Evolutionary conservation across 768 basidiomycete genomes (phyloP).

Genomic region (Suillus clintonianus): DNA sequence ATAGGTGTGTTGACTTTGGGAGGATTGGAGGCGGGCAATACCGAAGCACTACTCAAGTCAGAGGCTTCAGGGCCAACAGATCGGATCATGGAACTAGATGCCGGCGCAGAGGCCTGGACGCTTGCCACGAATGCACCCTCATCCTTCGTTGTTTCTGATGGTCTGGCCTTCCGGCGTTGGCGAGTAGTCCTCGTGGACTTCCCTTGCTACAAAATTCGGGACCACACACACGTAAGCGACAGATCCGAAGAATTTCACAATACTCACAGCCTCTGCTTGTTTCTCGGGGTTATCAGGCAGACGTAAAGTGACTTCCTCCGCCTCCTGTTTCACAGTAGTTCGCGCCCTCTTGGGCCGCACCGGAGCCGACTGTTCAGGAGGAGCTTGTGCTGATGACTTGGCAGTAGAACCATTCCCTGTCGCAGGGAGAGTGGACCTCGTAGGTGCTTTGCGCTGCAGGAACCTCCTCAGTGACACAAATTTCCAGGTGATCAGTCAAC

Average conservation of each 20-base stretch:
- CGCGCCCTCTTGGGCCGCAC: conserved; percentile 33
- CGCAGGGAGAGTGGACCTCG: conserved; percentile 16
- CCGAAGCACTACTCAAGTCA: not conserved
- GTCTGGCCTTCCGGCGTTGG: conserved; percentile 25
- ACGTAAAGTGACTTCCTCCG: conserved; percentile 16
- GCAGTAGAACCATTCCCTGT: conserved; percentile 15
- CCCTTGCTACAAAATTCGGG: conserved; percentile 8
- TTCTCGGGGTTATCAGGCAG: conserved; percentile 4
- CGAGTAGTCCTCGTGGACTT: conserved; percentile 19
- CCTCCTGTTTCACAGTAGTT: conserved; percentile 28
- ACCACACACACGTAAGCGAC: not conserved
- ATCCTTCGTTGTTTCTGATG: conserved; percentile 20
- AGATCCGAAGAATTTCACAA: not conserved
- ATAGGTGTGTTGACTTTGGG: conserved; percentile 19
- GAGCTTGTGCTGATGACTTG: conserved; percentile 12
- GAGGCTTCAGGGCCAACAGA: not conserved
- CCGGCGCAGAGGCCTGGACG: conserved; percentile 11
- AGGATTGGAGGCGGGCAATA: not conserved
- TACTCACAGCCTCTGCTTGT: conserved; percentile 18
- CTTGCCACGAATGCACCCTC: conserved; percentile 4
- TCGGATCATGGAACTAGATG: conserved; percentile 7
- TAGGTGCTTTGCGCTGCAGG: conserved; percentile 31
- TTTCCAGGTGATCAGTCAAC: not conserved
- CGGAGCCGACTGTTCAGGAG: conserved; percentile 22
- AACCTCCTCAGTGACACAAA: conserved; percentile 14